phyloP scores from a whole-genome alignment of 2,329 filamentous ascomycete species.

The Aspergillus uvarum region DNA sequence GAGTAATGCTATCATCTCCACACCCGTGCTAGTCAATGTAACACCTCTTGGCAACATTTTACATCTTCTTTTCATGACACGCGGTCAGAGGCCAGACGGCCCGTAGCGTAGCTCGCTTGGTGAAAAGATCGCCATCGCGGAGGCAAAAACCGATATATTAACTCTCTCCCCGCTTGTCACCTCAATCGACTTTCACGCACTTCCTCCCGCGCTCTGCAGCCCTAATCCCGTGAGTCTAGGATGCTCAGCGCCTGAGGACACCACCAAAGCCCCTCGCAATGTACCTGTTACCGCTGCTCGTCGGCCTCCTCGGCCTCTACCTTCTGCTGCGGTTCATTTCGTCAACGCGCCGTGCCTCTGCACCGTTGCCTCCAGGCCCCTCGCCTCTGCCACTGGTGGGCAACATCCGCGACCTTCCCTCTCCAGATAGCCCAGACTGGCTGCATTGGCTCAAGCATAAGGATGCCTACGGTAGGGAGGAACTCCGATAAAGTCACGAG shows the following conservation, averaged over 20 bases:
- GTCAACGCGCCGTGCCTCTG: neutral
- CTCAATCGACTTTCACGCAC: too few relatives aligned
- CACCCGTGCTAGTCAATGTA: neutral
- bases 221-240: neutral
- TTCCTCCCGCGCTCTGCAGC: neutral
- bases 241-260: neutral
- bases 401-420: conserved; percentile 51
- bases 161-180: neutral
- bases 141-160: neutral
- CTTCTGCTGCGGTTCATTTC: neutral
- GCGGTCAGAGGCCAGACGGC: too few relatives aligned
- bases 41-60: neutral
- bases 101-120: neutral
- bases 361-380: conserved; percentile 50
- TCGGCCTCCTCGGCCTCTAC: neutral
- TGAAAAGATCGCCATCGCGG: neutral
- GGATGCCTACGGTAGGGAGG: conserved; percentile 33
- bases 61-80: neutral
- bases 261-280: neutral
- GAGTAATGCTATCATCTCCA: neutral
- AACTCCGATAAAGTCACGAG: too few relatives aligned
- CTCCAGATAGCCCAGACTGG: conserved; percentile 36
- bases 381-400: conserved; percentile 49
- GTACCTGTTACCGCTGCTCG: neutral
- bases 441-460: conserved; percentile 45